Conservation (phyloP, 2,329 filamentous ascomycete species). For the Fusarium agapanthi region DNA sequence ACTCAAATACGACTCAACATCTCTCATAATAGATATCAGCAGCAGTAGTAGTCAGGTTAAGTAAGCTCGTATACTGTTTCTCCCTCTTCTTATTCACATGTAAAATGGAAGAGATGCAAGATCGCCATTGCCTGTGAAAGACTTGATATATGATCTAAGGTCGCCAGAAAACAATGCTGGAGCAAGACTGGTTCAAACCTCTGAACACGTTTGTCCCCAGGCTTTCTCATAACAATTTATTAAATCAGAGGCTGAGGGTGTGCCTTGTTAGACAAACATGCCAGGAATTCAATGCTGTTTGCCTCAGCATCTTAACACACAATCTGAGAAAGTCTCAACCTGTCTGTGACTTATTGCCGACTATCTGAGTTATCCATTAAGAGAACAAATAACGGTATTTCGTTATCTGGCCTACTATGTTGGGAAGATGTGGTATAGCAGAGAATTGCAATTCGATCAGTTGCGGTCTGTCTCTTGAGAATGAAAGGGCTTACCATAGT, state of each 20-base stretch:
- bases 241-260: neutral
- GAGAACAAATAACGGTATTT: neutral
- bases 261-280: neutral
- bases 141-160: neutral
- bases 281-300: neutral
- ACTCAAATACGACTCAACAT: neutral
- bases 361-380: neutral
- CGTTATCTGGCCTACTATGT: neutral
- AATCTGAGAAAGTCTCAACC: neutral
- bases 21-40: no score
- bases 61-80: neutral
- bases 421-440: neutral
- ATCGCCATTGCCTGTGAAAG: neutral
- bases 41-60: neutral
- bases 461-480: neutral
- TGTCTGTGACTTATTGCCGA: neutral
- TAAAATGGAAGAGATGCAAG: neutral
- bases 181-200: neutral
- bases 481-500: neutral
- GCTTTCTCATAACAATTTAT: neutral
- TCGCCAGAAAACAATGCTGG: neutral
- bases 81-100: neutral
- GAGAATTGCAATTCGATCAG: neutral
- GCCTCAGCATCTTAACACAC: neutral
- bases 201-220: neutral